Percentiles rank a stretch among this genome's conserved stretches.
Evolutionary conservation across 176 grass and related monocot genomes (phyloP).

Genomic region (Puya raimondii): DNA sequence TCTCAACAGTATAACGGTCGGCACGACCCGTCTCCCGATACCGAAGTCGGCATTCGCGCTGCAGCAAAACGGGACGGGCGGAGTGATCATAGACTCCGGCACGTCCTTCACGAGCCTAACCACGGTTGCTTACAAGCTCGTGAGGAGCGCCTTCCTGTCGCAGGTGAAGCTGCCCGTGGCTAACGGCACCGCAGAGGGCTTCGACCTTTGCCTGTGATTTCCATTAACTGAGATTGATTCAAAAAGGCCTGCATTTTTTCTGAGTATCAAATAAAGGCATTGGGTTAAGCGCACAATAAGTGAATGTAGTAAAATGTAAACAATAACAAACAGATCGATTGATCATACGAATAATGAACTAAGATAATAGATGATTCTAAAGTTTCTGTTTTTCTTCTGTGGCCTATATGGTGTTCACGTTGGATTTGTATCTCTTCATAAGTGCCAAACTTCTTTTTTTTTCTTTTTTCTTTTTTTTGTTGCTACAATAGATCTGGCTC

Average conservation of each 20-base stretch:
- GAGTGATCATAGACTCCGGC: no score
- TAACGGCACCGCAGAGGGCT: not conserved
- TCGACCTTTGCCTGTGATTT: not conserved
- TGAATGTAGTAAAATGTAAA: no score
- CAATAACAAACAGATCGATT: no score
- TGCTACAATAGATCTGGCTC: no score
- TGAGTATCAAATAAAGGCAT: not conserved
- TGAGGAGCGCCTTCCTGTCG: slow-evolving; percentile 21
- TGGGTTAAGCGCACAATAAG: not conserved
- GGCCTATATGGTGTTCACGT: no score
- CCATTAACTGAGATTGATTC: not conserved
- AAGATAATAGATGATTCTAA: no score
- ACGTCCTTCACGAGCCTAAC: slow-evolving; percentile 24
- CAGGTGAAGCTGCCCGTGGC: slow-evolving; percentile 24
- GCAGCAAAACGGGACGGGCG: slow-evolving; percentile 23
- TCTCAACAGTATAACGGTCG: slow-evolving; percentile 36
- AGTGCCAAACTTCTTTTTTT: no score
- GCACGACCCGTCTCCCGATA: slow-evolving; percentile 25
- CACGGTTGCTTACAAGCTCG: slow-evolving; percentile 13
- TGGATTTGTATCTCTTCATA: no score
- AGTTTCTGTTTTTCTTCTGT: no score
- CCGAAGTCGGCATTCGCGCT: slow-evolving; percentile 18
- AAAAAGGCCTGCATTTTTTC: not conserved
- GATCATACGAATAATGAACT: no score
- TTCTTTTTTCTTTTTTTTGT: no score